Evolutionary conservation across 768 basidiomycete species (phyloP).

Genomic region (Russula compacta): DNA sequence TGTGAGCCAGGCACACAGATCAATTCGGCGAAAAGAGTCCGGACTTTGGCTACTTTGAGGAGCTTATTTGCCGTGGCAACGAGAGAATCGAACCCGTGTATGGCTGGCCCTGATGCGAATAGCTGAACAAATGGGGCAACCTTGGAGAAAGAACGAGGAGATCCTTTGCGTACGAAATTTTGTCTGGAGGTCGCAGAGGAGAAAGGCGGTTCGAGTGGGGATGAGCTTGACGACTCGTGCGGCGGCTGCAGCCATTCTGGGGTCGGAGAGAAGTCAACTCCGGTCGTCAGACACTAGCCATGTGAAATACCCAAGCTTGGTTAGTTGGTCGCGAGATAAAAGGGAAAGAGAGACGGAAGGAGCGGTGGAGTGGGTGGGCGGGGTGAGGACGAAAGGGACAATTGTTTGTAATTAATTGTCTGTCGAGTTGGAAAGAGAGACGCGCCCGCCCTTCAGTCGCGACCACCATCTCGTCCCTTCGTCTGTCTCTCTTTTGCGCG

Average conservation of each 20-base stretch:
- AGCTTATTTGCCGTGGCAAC: conserved; percentile 66
- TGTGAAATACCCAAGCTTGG: too few species aligned
- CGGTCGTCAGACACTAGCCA: too few species aligned
- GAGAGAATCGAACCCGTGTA: conserved; percentile 65
- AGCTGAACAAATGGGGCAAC: too few species aligned
- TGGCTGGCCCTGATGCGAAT: conserved; percentile 34
- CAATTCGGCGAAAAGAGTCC: background rate
- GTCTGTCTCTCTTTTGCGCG: conserved; percentile 8
- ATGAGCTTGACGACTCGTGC: conserved; percentile 27
- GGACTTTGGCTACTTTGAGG: conserved; percentile 63
- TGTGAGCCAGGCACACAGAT: background rate
- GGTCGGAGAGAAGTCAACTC: too few species aligned
- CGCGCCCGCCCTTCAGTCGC: conserved; percentile 19
- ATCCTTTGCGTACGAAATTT: conserved; percentile 48
- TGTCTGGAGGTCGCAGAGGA: conserved; percentile 79
- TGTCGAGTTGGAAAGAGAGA: too few species aligned
- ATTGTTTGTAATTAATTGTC: too few species aligned
- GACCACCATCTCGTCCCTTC: conserved; percentile 23
- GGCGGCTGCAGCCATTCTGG: background rate
- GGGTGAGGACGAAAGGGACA: too few species aligned
- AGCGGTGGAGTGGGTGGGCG: too few species aligned
- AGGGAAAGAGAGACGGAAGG: too few species aligned
- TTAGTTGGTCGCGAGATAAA: too few species aligned
- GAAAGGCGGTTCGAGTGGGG: conserved; percentile 45
- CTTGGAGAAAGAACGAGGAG: background rate